Conservation (phyloP, 176 grass and related monocot genomes). For the Urochloa ruziziensis region DNA sequence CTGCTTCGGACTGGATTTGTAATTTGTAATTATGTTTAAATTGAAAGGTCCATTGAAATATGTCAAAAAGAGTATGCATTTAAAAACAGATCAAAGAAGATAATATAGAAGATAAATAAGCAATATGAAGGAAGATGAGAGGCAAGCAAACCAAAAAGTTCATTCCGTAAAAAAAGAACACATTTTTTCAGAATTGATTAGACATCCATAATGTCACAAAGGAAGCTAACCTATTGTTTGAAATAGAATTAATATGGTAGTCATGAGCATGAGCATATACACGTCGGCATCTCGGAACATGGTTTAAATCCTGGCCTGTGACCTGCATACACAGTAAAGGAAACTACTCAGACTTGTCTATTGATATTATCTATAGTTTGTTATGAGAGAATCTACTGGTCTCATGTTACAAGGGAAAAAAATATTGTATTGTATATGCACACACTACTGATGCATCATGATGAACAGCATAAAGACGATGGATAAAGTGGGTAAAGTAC, state of each 20-base stretch:
- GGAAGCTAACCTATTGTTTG: conserved; percentile 71
- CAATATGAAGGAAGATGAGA: background rate
- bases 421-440: conserved; percentile 16
- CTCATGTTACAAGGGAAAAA: background rate
- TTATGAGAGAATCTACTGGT: background rate
- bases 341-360: conserved; percentile 26
- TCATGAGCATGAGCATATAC: conserved; percentile 80
- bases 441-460: conserved; percentile 8
- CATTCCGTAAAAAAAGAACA: conserved; percentile 4
- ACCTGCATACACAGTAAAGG: conserved; percentile 50
- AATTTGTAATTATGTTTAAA: background rate
- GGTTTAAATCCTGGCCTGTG: conserved; percentile 57
- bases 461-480: conserved; percentile 31
- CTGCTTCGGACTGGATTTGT: background rate
- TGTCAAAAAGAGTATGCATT: background rate
- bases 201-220: conserved; percentile 13
- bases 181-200: conserved; percentile 2
- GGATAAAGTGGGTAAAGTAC: conserved; percentile 41
- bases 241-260: conserved; percentile 86
- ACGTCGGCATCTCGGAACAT: conserved; percentile 69
- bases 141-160: conserved; percentile 1
- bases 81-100: conserved; percentile 15
- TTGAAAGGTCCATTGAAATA: conserved; percentile 3
- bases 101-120: conserved; percentile 15
- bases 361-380: conserved; percentile 13